Evolutionary conservation across 805 yeast genomes (phyloP).

Genomic region (Wickerhamiella sergipiensis): DNA sequence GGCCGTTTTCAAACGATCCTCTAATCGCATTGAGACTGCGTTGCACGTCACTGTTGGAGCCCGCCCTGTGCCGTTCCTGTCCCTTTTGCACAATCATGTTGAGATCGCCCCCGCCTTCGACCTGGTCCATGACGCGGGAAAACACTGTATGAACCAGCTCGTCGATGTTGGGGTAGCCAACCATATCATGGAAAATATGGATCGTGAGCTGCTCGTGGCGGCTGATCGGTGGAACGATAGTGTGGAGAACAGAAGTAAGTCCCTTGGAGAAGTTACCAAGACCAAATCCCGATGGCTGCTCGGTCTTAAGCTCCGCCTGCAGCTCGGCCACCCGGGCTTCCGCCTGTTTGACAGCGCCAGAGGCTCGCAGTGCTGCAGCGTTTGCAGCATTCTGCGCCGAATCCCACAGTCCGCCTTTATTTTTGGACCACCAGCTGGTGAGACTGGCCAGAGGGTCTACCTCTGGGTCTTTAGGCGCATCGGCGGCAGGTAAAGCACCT

Average conservation of each 20-base stretch:
- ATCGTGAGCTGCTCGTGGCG: conserved; percentile 31
- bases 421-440: conserved; percentile 26
- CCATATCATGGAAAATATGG: conserved; percentile 33
- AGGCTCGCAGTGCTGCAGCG: conserved; percentile 8
- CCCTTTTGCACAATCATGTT: conserved; percentile 38
- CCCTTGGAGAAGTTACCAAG: conserved; percentile 21
- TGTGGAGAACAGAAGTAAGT: conserved; percentile 26
- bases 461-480: no score
- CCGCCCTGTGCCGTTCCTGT: conserved; percentile 26
- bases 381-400: conserved; percentile 22
- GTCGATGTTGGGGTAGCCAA: conserved; percentile 35
- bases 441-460: conserved; percentile 21
- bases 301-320: conserved; percentile 22
- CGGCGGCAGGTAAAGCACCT: no score
- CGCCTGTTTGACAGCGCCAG: conserved; percentile 28
- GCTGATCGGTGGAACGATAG: conserved; percentile 32
- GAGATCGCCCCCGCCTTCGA: conserved; percentile 54
- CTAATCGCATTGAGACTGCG: conserved; percentile 53
- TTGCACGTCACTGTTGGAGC: conserved; percentile 22
- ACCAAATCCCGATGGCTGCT: conserved; percentile 15
- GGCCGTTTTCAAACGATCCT: conserved; percentile 74
- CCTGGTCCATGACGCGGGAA: conserved; percentile 47
- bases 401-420: conserved; percentile 29
- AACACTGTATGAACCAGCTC: conserved; percentile 37
- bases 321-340: conserved; percentile 29